Evolutionary conservation across 1,284 basidiomycete genomes (phyloP), one percentile per base, ranked within the genome.

Genomic region (Ceratobasidium sp.): DNA sequence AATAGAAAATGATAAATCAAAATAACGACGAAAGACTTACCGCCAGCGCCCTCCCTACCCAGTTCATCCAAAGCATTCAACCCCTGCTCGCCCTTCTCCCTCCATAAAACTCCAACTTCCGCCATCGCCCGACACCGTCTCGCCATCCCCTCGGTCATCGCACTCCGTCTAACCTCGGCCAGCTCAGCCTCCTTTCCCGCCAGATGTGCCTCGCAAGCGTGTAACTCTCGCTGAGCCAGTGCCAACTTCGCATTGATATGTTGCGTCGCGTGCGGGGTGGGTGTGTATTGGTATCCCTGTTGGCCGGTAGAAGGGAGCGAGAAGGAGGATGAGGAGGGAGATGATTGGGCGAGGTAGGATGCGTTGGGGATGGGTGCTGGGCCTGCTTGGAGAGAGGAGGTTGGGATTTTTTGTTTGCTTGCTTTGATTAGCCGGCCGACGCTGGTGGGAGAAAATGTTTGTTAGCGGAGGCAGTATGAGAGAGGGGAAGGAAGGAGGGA

Each of bases 381-480:
- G 19, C 67, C 67, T 14, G 67, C 67, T 51, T 72, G 67, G 24
- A 60, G 79, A 3, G 76, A 74, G 44, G 72, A 62, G 9, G 67
- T 67, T 6, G 77, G 72, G 19, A 76, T 75, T 45, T 78, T 78
- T 57, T 77, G 75, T 48, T 91, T 92, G 36, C 91, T 92, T 3
- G 88, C 89, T 79, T 93, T 93, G 79, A 93, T 89, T 60, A 94
- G 86, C 2, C 92, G 88, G 1, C 89, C 92, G 11, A 94, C 89
- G 1, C 92, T 93, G 78, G 17, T 11, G 57, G 60, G 31, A 62
- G 22, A n/a, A 56, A 65, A 59, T 62, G 24, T 41, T 41, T 11
- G 36, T 64, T 69, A 50, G 51, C 48, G 33, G 56, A 14, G 44
- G 47, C n/a, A 33, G 7, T 22, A 14, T 29, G 36, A 8, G 14